phyloP scores from a whole-genome alignment of 306 rosid genomes.

The Corylus americana region DNA sequence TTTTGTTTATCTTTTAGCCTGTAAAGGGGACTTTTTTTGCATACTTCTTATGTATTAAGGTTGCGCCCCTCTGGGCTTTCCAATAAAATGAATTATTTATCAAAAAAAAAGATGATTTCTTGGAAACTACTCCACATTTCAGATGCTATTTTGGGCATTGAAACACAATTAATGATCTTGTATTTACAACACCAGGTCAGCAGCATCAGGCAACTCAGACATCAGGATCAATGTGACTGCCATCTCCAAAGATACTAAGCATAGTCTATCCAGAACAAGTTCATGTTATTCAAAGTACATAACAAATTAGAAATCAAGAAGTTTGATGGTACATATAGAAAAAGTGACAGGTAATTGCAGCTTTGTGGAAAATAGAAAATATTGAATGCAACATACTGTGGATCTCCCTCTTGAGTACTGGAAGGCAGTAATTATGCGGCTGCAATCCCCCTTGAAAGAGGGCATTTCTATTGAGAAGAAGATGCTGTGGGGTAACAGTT shows the following conservation, averaged over 20 bases:
- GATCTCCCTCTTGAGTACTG: constrained; percentile 77
- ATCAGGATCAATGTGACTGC: neutral
- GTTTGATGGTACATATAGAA: constrained; percentile 2
- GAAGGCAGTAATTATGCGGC: constrained; percentile 91
- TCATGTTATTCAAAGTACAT: neutral
- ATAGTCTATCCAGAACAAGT: neutral
- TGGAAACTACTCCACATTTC: neutral
- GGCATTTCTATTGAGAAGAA: constrained; percentile 77
- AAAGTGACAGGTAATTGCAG: constrained; percentile 11
- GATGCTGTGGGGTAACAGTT: constrained; percentile 94
- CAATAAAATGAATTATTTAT: too few relatives aligned
- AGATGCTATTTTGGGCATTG: neutral
- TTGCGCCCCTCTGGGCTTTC: too few relatives aligned
- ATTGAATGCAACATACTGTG: constrained; percentile 57
- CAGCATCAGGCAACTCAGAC: neutral
- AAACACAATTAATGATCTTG: neutral
- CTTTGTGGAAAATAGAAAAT: neutral
- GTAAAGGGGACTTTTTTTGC: too few relatives aligned
- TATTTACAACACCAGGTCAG: neutral
- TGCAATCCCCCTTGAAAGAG: constrained; percentile 92
- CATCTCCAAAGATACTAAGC: neutral
- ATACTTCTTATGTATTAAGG: too few relatives aligned
- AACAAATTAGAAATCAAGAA: neutral
- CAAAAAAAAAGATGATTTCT: too few relatives aligned
- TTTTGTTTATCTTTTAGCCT: too few relatives aligned